Evolutionary conservation across 164 flowering plant species (phyloP), one percentile per base, ranked within the genome.

Genomic region (Berberis vulgaris): DNA sequence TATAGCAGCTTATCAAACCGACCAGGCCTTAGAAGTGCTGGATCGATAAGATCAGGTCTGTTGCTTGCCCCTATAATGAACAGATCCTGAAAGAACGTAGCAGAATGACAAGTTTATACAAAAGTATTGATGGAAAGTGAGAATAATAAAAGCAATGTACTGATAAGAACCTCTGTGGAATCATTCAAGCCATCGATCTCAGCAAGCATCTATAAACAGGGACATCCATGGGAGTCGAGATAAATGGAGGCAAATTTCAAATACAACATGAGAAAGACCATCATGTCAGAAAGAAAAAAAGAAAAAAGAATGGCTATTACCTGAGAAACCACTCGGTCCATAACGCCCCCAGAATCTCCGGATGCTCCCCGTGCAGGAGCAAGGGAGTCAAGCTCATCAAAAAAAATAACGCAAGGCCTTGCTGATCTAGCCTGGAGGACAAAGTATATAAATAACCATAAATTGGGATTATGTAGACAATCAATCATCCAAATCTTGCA

Each of bases 321-420:
- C 96, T 94, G 98, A 68, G 98, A 90, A 74, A 90, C 98, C 55
- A 94, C 97, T 74, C 98, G 74, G 73, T 91, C 97, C 98, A 94
- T 94, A 47, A 94, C 98, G 68, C 98, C 98, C 43, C 98, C 97
- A 64, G 98, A 90, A 79, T 94, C 98, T 66, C 98, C 98, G 65
- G 98, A 87, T 49, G 87, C 89, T 71, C 98, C 98, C n/a, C 98
- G 78, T 63, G 98, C 97, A 26, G 98, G 98, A 73, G 95, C 98
- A 77, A 92, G 93, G 65, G 98, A 86, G 80, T 92, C 96, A 58
- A 92, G 93, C 69, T 92, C 98, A 73, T 92, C 98, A 75, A 89
- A 92, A 77, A 92, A 92, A 66, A 92, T 88, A 60, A 94, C 96
- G 76, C 98, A 94, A 39, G 98, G 98, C 3, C 97, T 89, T 52